Conservation (phyloP, 1,284 basidiomycete genomes). For the Apiotrichum montevideense region DNA sequence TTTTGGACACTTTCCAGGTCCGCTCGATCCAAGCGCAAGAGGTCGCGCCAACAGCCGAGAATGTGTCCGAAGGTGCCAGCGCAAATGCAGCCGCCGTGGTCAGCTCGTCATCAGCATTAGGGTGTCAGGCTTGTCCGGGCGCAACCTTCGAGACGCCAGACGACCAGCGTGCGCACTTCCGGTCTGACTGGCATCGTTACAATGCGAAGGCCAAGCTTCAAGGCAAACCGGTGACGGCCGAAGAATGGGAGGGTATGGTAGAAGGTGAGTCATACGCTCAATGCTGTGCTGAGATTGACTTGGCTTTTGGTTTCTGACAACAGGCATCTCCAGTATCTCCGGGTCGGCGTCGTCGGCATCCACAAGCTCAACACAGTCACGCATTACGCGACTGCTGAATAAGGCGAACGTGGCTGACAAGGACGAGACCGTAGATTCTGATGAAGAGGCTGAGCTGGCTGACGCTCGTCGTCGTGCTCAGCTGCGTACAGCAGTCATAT, state of each 20-base stretch:
- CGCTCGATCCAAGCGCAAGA: conserved; percentile 48
- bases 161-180: conserved; percentile 80
- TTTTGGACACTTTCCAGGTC: conserved; percentile 61
- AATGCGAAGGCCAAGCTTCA: conserved; percentile 79
- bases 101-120: conserved; percentile 36
- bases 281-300: not conserved
- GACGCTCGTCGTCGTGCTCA: conserved; percentile 44
- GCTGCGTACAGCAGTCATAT: conserved; percentile 70
- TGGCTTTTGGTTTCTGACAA: conserved; percentile 3
- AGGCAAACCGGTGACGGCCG: conserved; percentile 58
- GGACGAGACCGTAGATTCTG: conserved; percentile 27
- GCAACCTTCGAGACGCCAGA: conserved; percentile 66
- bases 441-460: conserved; percentile 43
- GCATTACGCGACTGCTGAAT: conserved; percentile 58
- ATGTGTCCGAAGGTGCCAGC: too few species aligned
- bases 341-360: conserved; percentile 73
- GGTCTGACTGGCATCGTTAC: conserved; percentile 96
- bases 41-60: not conserved
- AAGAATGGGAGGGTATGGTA: conserved; percentile 66
- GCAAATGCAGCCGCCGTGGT: not conserved
- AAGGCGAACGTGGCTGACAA: conserved; percentile 45
- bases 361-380: conserved; percentile 41
- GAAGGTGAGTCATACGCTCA: conserved; percentile 55
- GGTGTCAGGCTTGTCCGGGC: conserved; percentile 72
- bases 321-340: conserved; percentile 80